These are phyloP conservation scores for Notholithocarpus densiflorus DNA, from an alignment of 306 rosid genomes.

Conservation along the genomic window DNA sequence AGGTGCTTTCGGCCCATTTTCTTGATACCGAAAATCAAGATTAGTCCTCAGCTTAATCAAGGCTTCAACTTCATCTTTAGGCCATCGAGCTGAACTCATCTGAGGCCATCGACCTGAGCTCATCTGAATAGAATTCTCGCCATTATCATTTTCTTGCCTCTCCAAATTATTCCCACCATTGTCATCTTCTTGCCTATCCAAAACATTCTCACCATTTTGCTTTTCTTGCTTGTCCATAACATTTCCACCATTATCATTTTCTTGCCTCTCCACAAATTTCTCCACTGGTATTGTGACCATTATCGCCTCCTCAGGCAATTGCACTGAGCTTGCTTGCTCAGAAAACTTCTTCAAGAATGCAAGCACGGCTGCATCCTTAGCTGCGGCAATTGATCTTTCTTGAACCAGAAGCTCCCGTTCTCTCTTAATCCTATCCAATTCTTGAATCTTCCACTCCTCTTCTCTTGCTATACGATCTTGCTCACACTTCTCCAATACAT, in stretches of 20 bases:
- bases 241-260: slow-evolving; percentile 28
- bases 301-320: slow-evolving; percentile 23
- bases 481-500: slow-evolving; percentile 62
- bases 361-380: slow-evolving; percentile 74
- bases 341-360: slow-evolving; percentile 52
- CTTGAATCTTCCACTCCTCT: slow-evolving; percentile 72
- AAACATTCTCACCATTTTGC: slow-evolving; percentile 14
- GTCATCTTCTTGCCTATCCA: slow-evolving; percentile 24
- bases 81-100: slow-evolving; percentile 68
- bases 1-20: slow-evolving; percentile 58
- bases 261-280: slow-evolving; percentile 26
- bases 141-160: slow-evolving; percentile 25
- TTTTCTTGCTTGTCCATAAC: slow-evolving; percentile 31
- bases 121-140: slow-evolving; percentile 37
- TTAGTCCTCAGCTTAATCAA: slow-evolving; percentile 62
- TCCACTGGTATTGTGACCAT: slow-evolving; percentile 12
- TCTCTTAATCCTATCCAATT: slow-evolving; percentile 49
- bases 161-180: slow-evolving; percentile 21
- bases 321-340: slow-evolving; percentile 33
- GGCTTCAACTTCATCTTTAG: slow-evolving; percentile 76
- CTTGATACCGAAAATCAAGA: slow-evolving; percentile 50
- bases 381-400: slow-evolving; percentile 68
- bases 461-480: slow-evolving; percentile 64
- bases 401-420: slow-evolving; percentile 64
- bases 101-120: slow-evolving; percentile 74